Evolutionary conservation across 2,329 filamentous ascomycete species (phyloP).

Genomic region (Chalara sp.): DNA sequence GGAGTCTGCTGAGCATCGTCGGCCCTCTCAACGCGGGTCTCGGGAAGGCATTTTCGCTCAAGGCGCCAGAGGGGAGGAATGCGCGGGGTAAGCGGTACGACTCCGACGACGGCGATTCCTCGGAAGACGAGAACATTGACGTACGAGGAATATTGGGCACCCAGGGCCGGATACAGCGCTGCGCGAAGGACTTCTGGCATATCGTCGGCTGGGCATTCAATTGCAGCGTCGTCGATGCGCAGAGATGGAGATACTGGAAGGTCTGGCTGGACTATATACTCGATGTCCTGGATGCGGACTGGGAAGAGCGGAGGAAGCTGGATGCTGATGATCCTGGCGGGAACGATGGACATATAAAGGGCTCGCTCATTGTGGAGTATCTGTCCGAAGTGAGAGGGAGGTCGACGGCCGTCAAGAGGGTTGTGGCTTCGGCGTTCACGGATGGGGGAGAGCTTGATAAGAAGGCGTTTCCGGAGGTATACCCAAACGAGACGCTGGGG

Average conservation of each 20-base stretch:
- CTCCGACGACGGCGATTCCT: conserved; percentile 29
- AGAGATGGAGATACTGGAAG: conserved; percentile 76
- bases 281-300: conserved; percentile 68
- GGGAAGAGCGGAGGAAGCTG: conserved; percentile 45
- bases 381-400: conserved; percentile 31
- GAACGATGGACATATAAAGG: conserved; percentile 24
- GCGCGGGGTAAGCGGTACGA: conserved; percentile 20
- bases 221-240: conserved; percentile 67
- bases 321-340: conserved; percentile 37
- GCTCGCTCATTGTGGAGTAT: conserved; percentile 54
- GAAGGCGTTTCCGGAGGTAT: conserved; percentile 58
- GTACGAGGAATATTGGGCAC: conserved; percentile 56
- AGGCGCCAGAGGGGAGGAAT: conserved; percentile 21
- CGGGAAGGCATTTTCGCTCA: conserved; percentile 66
- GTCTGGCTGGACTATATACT: conserved; percentile 75
- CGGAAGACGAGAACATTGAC: conserved; percentile 34
- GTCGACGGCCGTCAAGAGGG: conserved; percentile 37
- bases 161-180: conserved; percentile 61
- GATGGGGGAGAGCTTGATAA: conserved; percentile 49
- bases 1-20: conserved; percentile 55
- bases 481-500: conserved; percentile 54
- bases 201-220: conserved; percentile 90
- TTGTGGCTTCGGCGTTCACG: conserved; percentile 62
- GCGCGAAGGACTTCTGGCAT: conserved; percentile 84
- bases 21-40: conserved; percentile 68